These are phyloP conservation scores for Rhynchosporium graminicola DNA, from an alignment of 2,329 filamentous ascomycete species.

Conservation along the genomic window DNA sequence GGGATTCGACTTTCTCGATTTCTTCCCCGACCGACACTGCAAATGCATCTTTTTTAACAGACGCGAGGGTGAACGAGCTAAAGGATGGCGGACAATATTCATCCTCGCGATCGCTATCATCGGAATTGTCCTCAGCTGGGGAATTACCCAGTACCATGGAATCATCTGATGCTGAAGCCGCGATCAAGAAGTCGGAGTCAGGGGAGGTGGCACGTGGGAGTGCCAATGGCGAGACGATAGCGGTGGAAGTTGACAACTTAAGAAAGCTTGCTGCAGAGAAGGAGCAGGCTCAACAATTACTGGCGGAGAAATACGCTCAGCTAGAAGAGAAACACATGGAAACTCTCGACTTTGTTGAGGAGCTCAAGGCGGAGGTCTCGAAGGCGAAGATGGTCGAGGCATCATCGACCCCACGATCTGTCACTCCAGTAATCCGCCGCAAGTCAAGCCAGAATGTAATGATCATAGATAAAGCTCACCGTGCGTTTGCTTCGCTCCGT, in stretches of 20 bases:
- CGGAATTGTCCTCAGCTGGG: constrained; percentile 87
- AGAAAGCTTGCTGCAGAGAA: constrained; percentile 73
- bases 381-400: constrained; percentile 64
- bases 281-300: constrained; percentile 69
- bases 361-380: constrained; percentile 83
- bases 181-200: constrained; percentile 42
- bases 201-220: constrained; percentile 36
- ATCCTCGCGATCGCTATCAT: constrained; percentile 88
- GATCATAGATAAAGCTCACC: constrained; percentile 85
- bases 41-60: constrained; percentile 82
- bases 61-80: constrained; percentile 68
- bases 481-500: constrained; percentile 85
- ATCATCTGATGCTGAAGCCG: constrained; percentile 60
- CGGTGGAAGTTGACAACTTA: constrained; percentile 70
- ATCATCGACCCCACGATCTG: constrained; percentile 59
- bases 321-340: constrained; percentile 81
- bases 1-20: constrained; percentile 57
- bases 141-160: constrained; percentile 69
- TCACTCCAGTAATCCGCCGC: constrained; percentile 80
- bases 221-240: constrained; percentile 49
- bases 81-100: constrained; percentile 68
- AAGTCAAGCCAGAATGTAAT: constrained; percentile 91
- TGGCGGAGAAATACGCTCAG: constrained; percentile 78
- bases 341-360: constrained; percentile 82
- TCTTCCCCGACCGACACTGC: constrained; percentile 54